A percentile compares a stretch with the other conserved stretches of the same genome.
Evolutionary conservation across 1,284 basidiomycete species (phyloP).

Genomic region (Microbotryum violaceum): DNA sequence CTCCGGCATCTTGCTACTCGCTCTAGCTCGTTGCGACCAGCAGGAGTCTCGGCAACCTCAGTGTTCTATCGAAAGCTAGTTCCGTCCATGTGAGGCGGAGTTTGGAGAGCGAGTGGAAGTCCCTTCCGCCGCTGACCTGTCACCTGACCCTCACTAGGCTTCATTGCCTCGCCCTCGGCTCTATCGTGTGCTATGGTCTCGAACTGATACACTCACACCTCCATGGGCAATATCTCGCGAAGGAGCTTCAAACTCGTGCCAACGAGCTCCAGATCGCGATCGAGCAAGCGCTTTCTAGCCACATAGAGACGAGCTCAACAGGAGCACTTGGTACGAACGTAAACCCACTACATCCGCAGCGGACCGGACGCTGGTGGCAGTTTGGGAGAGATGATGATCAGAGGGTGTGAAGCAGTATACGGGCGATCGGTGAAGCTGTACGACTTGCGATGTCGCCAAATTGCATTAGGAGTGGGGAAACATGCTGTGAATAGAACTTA

Average conservation of each 20-base stretch:
- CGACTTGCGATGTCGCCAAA: background rate
- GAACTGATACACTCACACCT: conserved; percentile 1
- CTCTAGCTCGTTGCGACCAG: too few relatives aligned
- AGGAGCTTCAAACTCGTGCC: background rate
- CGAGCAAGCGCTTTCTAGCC: background rate
- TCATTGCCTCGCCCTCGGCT: conserved; percentile 1
- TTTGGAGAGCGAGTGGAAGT: too few relatives aligned
- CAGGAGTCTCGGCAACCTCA: background rate
- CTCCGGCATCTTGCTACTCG: too few relatives aligned
- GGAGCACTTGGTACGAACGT: background rate
- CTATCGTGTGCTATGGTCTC: background rate
- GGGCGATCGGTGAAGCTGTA: background rate
- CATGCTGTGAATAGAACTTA: background rate
- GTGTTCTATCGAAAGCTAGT: background rate
- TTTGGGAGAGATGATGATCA: background rate
- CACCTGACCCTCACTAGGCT: too few relatives aligned
- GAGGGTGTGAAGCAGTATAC: background rate
- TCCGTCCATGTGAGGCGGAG: background rate
- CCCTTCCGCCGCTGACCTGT: too few relatives aligned
- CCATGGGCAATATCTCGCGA: background rate
- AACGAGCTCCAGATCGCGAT: background rate
- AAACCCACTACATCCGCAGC: too few relatives aligned
- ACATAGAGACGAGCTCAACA: background rate
- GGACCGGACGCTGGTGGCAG: background rate
- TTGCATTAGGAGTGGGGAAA: background rate